Evolutionary conservation across 495 filamentous ascomycete species (phyloP), one percentile per base, ranked within the genome.

Genomic region (Apiosordaria backusii): DNA sequence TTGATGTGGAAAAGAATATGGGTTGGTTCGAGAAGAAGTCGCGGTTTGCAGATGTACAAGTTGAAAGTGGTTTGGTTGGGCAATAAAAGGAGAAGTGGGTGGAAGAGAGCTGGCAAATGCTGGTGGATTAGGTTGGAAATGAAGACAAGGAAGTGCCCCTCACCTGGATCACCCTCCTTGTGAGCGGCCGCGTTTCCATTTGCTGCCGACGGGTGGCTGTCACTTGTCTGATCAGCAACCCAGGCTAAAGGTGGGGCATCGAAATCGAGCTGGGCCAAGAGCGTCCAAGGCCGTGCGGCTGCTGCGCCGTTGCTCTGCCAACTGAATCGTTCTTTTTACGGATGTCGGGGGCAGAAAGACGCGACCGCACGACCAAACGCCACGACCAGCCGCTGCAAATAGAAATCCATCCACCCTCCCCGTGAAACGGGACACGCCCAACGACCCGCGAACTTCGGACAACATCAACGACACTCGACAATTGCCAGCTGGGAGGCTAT

Each of bases 161-260:
- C 74, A 61, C 59, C 29, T 45, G 25, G n/a, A 9, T 29, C 27
- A 61, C 24, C n/a, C 27, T 19, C 25, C 19, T 65, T 68, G 70
- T 50, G 13, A 45, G 62, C 65, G 67, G 57, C 65, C 50, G 68
- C 69, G 63, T 71, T 75, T 72, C 72, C 68, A 68, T 72, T 72
- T 71, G 67, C 61, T 71, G 61, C 24, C 72, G 61, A 65, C 61
- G 63, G 67, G 69, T 71, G 67, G 60, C 68, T 40, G 67, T 70
- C 71, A 65, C 66, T 69, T 71, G 72, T 76, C 69, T 74, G 68
- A 70, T 74, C 69, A 72, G 40, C 59, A 68, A 55, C 61, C 58
- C 64, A 55, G 68, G 71, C 61, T 68, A 64, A 69, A 72, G 67
- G 71, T 72, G 72, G 72, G 72, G 72, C 35, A 21, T 53, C 60